These are phyloP conservation scores for Aspergillus brunneoviolaceus DNA, from an alignment of 2,329 filamentous ascomycete genomes.

Conservation along the genomic window DNA sequence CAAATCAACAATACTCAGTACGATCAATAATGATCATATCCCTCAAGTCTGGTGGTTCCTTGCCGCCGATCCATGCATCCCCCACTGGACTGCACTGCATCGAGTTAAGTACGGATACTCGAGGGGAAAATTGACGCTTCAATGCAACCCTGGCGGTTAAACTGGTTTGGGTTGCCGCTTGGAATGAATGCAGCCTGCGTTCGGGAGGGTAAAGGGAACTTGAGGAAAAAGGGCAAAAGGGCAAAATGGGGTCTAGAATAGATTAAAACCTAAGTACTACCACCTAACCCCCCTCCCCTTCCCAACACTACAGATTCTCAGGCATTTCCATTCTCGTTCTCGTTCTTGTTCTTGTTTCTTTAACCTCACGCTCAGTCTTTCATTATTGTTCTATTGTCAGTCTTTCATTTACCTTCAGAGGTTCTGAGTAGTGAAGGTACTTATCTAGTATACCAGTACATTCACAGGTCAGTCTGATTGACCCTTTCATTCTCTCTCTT, in stretches of 20 bases:
- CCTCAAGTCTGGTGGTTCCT: not conserved
- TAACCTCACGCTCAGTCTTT: not conserved
- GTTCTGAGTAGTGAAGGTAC: too few species aligned
- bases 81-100: not conserved
- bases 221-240: not conserved
- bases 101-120: not conserved
- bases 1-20: too few species aligned
- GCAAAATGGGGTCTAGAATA: not conserved
- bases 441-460: too few species aligned
- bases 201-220: not conserved
- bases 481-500: not conserved
- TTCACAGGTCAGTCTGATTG: too few species aligned
- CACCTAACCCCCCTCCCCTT: not conserved
- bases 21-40: not conserved
- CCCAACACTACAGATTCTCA: not conserved
- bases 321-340: too few species aligned
- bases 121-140: not conserved
- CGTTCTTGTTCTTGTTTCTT: too few species aligned
- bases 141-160: not conserved
- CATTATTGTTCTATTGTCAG: not conserved
- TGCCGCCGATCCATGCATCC: not conserved
- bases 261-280: not conserved
- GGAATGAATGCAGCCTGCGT: not conserved
- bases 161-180: constrained; percentile 5
- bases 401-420: too few species aligned